These are phyloP conservation scores for Taphrina confusa DNA, from an alignment of 1,139 yeast genomes.

Conservation along the genomic window DNA sequence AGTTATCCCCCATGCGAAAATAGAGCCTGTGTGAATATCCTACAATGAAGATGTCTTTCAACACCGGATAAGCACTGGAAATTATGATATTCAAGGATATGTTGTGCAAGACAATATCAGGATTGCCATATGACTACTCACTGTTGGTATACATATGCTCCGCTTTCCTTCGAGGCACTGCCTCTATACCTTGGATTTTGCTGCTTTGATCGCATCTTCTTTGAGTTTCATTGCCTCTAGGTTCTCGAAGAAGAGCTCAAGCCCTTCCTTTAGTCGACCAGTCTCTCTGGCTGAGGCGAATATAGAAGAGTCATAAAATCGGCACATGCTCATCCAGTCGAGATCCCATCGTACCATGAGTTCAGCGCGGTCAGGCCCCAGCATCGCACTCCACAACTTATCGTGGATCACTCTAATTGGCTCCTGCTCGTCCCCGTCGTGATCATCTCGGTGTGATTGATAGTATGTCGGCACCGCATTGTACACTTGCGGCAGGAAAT, in stretches of 20 bases:
- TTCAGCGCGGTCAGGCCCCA: neutral
- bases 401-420: constrained; percentile 18
- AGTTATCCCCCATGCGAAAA: too few relatives aligned
- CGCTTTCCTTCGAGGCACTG: too few relatives aligned
- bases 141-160: too few relatives aligned
- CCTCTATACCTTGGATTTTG: too few relatives aligned
- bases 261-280: constrained; percentile 9
- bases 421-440: neutral
- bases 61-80: too few relatives aligned
- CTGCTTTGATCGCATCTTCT: too few relatives aligned
- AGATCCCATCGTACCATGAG: constrained; percentile 15
- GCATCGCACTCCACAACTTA: constrained; percentile 12
- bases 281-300: constrained; percentile 17
- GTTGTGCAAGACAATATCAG: too few relatives aligned
- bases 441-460: neutral
- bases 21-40: too few relatives aligned
- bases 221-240: neutral
- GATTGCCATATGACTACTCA: too few relatives aligned
- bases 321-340: constrained; percentile 28
- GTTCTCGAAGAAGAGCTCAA: constrained; percentile 4
- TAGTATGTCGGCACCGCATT: constrained; percentile 18
- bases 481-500: constrained; percentile 13
- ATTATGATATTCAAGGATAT: too few relatives aligned
- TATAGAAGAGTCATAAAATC: constrained; percentile 21
- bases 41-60: too few relatives aligned